Conservation (phyloP, 2,329 filamentous ascomycete genomes). For the Fragosphaeria purpurea region DNA sequence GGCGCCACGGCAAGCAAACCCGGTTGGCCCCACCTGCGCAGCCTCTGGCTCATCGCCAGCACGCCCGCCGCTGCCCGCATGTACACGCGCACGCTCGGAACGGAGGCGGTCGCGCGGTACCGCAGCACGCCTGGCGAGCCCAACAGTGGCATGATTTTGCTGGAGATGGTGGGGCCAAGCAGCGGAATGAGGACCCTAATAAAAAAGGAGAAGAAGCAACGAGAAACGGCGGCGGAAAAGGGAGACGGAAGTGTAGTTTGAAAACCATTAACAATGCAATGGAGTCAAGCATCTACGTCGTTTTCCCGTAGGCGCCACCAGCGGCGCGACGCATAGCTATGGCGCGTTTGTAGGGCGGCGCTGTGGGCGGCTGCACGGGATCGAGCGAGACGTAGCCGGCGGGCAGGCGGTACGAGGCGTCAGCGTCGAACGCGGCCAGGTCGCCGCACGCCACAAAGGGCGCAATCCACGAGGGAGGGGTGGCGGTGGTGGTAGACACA, state of each 20-base stretch:
- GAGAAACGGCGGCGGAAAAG: neutral
- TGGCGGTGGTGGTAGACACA: too few relatives aligned
- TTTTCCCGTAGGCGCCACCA: conserved; percentile 70
- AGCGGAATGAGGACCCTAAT: neutral
- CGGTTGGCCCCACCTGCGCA: conserved; percentile 47
- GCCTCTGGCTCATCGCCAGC: conserved; percentile 44
- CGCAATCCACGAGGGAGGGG: conserved; percentile 58
- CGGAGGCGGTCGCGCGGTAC: conserved; percentile 18
- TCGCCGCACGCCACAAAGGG: conserved; percentile 97
- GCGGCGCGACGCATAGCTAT: conserved; percentile 70
- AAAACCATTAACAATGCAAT: too few relatives aligned
- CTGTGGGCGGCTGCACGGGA: conserved; percentile 89
- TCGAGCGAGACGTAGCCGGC: conserved; percentile 80
- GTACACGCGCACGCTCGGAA: conserved; percentile 38
- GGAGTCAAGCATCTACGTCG: conserved; percentile 26
- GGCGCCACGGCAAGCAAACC: neutral
- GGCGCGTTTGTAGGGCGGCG: conserved; percentile 86
- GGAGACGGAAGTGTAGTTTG: neutral
- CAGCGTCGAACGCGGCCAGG: conserved; percentile 86
- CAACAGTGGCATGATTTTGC: conserved; percentile 17
- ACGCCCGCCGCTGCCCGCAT: conserved; percentile 25
- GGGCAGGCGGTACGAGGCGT: conserved; percentile 85
- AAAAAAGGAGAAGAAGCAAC: too few relatives aligned
- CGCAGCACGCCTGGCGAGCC: conserved; percentile 4
- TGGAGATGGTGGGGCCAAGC: conserved; percentile 30